Conservation (phyloP, 345 rosid genomes). For the Acer saccharum region DNA sequence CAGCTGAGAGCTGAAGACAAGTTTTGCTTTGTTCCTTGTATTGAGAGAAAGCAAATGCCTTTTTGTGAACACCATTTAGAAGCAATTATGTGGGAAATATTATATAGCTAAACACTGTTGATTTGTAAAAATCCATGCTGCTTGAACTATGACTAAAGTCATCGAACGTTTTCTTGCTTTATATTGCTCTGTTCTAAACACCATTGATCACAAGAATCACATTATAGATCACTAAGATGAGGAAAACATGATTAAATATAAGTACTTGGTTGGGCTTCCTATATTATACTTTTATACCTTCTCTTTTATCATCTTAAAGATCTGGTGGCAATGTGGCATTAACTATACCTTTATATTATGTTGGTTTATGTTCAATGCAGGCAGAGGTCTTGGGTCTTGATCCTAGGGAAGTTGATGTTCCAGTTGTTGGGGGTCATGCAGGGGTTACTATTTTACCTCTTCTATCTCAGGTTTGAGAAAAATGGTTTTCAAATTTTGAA, state of each 20-base stretch:
- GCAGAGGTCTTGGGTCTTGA: conserved; percentile 84
- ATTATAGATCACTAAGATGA: background rate
- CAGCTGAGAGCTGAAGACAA: background rate
- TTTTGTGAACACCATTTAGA: background rate
- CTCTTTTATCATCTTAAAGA: too few relatives aligned
- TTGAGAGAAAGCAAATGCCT: background rate
- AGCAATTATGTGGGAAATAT: background rate
- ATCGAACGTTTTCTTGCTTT: background rate
- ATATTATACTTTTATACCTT: too few relatives aligned
- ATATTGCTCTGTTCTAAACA: background rate
- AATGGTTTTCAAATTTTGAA: background rate
- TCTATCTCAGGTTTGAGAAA: conserved; percentile 66
- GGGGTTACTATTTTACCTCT: conserved; percentile 80
- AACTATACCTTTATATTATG: background rate
- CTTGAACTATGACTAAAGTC: background rate
- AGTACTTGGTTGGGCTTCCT: background rate
- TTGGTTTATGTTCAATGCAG: conserved; percentile 33
- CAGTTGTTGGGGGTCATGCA: conserved; percentile 89
- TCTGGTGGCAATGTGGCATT: too few relatives aligned
- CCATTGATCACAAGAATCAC: background rate
- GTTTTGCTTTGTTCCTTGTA: too few relatives aligned
- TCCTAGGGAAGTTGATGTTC: conserved; percentile 75
- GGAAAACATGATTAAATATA: background rate
- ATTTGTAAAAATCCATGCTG: conserved; percentile 5
- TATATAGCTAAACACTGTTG: background rate